Base-by-base conservation (phyloP, 2,329 filamentous ascomycete species). In the Calonectria pteridis region DNA sequence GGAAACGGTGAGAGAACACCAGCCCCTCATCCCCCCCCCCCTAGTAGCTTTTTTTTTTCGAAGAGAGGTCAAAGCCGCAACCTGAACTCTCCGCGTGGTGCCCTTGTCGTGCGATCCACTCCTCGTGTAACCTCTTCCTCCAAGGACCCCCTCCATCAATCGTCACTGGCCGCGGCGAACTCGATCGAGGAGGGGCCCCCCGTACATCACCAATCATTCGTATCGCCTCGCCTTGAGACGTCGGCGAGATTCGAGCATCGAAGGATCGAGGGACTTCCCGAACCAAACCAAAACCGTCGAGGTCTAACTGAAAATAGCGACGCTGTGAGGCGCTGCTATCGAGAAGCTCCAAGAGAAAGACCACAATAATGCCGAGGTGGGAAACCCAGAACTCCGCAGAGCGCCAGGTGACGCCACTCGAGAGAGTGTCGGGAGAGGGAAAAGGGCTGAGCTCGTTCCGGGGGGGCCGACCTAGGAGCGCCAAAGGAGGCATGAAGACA, bases 31-130 rank as follows among this genome's bases (percentile, higher is more conserved):
- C 68, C 14, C 40, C 62, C 69, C 64, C 68, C 14, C 40, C 64
- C 62, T 53, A 55, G 31, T 67, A 33, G 51, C 31, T 43, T 28
- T 33, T 66, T 53, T 43, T 64, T 62, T 62, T 62, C 23, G 35
- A 50, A 70, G 66, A 69, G 66, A 73, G 71, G 71, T 73, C 71
- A 73, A 73, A 73, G 71, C 71, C 66, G 62, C 71, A 73, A 64
- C 46, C 62, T 73, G 66, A 72, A 69, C 71, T 73, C 59, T 73
- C 71, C 71, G 66, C 66, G 66, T 53, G 66, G 59, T 69, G 66
- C 40, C 58, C 65, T 49, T 26, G 71, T 33, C 59, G 31, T 50
- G 46, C 33, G 66, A 69, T 73, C 71, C 71, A 73, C 71, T 59
- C 51, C 50, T 68, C 66, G 66, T 69, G 59, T 69, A 66, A 69